phyloP scores from a whole-genome alignment of 768 basidiomycete genomes.

The Gymnopilus dilepis region DNA sequence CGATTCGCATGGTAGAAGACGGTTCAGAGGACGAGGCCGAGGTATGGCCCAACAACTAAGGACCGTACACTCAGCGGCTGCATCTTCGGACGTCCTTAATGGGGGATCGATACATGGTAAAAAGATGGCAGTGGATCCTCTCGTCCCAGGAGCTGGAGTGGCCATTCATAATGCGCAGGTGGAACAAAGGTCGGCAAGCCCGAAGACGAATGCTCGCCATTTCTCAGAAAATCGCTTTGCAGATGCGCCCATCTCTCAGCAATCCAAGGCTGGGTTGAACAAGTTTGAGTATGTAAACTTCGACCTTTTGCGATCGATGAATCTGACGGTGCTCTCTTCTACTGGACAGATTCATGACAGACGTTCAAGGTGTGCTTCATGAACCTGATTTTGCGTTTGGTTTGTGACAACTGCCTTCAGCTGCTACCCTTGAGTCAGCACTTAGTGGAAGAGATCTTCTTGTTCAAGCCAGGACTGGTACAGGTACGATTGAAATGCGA shows the following conservation, averaged over 20 bases:
- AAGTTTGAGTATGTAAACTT: conserved; percentile 44
- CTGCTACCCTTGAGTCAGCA: conserved; percentile 44
- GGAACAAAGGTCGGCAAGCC: conserved; percentile 18
- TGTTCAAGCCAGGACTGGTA: conserved; percentile 64
- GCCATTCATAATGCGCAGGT: not conserved
- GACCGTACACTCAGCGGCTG: too few relatives aligned
- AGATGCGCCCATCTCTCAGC: conserved; percentile 43
- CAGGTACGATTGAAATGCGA: conserved; percentile 43
- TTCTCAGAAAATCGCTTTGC: conserved; percentile 37
- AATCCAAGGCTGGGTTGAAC: conserved; percentile 46
- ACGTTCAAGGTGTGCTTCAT: conserved; percentile 48
- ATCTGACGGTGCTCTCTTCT: not conserved
- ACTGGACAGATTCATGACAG: conserved; percentile 45
- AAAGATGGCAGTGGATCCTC: not conserved
- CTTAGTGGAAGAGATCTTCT: conserved; percentile 50
- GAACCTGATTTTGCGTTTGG: not conserved
- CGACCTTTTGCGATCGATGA: not conserved
- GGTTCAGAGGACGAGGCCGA: not conserved
- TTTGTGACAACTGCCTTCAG: conserved; percentile 23
- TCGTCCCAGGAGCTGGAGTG: not conserved
- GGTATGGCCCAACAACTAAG: too few relatives aligned
- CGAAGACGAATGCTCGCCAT: conserved; percentile 26
- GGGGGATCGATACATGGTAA: too few relatives aligned
- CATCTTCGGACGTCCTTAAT: too few relatives aligned
- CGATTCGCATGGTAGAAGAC: not conserved